Base-by-base conservation (phyloP, 345 rosid genomes). In the Eucalyptus cloeziana region DNA sequence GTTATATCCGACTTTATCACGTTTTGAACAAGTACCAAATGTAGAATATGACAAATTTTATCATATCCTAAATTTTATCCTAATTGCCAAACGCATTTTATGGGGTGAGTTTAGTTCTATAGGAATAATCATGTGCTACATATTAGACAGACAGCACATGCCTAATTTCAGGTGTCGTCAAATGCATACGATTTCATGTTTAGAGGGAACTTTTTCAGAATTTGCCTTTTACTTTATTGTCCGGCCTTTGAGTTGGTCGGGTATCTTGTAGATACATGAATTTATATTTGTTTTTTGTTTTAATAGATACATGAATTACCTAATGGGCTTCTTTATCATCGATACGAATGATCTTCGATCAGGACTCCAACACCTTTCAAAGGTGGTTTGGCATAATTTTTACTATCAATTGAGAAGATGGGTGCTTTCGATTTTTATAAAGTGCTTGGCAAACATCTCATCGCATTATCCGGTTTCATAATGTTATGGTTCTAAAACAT, bases 1-100 rank as follows among this genome's bases (percentile, higher is more conserved):
- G 0, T 52, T 52, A 19, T 19, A 52, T 52, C 1, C 0, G 10
- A 52, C 2, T 52, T 52, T 19, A 19, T 52, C 25, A 4, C 1
- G 2, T 52, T 52, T 52, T 52, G 58, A 52, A 52, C 1, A 52
- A 3, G 0, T 52, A 21, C 5, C 10, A 52, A 52, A 52, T 21
- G 25, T 2, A 52, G 1, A 52, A 52, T 52, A 52, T 21, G 58
- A 21, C 21, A 1, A 1, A 8, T 19, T 52, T 21, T 7, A 52
- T 52, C 22, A 52, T 52, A 52, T 52, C 10, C 2, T 52, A 7
- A 52, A 19, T 52, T 52, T 52, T 52, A 52, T 52, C 58, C 10
- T 52, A 52, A 52, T 21, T 52, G 10, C 58, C 4, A 52, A 19
- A 19, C 1, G 10, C 4, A 52, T 19, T 52, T 52, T 31, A 4